These are phyloP conservation scores for Diplodia mutila DNA, from an alignment of 2,329 filamentous ascomycete genomes.

Conservation along the genomic window DNA sequence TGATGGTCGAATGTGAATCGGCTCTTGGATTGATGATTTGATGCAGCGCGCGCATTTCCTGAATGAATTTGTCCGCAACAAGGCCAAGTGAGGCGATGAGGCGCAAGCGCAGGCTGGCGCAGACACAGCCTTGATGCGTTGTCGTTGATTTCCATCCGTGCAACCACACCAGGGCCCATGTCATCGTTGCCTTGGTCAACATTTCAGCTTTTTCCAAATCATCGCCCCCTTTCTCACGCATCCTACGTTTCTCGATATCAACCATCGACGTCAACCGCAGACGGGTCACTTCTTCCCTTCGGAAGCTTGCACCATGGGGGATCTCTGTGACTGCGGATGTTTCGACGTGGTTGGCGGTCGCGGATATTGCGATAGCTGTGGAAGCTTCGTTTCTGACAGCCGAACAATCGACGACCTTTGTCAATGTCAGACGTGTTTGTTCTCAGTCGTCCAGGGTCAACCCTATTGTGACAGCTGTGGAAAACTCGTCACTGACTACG, in stretches of 20 bases:
- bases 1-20: too few relatives aligned
- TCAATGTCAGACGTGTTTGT: not conserved
- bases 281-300: not conserved
- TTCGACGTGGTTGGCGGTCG: not conserved
- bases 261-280: too few relatives aligned
- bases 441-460: not conserved
- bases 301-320: not conserved
- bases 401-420: not conserved
- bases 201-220: too few relatives aligned
- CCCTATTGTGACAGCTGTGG: not conserved
- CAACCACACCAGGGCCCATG: not conserved
- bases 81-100: not conserved
- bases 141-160: too few relatives aligned
- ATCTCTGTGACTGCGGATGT: not conserved
- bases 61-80: not conserved
- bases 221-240: too few relatives aligned
- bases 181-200: not conserved
- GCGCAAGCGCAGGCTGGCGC: too few relatives aligned
- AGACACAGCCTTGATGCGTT: not conserved
- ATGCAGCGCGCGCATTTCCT: too few relatives aligned
- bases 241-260: not conserved
- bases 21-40: too few relatives aligned
- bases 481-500: not conserved
- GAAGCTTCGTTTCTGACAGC: not conserved
- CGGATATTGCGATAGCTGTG: not conserved